Conservation (phyloP, 768 basidiomycete species). For the Boletus barrowsii region DNA sequence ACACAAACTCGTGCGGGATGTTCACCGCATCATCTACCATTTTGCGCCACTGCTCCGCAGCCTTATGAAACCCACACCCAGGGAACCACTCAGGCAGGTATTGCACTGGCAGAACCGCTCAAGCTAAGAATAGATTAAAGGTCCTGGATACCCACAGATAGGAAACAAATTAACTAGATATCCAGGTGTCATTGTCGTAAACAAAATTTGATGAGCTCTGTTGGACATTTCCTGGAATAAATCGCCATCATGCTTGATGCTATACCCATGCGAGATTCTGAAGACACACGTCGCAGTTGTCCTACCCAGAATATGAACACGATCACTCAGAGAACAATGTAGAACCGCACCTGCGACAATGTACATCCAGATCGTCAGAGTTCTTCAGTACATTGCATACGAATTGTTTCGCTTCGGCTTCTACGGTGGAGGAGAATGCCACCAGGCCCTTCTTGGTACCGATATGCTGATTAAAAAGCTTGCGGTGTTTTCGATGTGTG, state of each 20-base stretch:
- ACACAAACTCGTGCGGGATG: background rate
- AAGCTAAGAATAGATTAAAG: background rate
- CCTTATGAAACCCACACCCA: constrained; percentile 7
- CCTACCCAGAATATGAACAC: constrained; percentile 17
- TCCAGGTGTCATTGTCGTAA: background rate
- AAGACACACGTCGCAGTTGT: constrained; percentile 33
- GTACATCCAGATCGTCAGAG: background rate
- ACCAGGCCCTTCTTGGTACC: constrained; percentile 1
- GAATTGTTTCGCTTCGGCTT: constrained; percentile 1
- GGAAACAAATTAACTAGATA: constrained; percentile 8
- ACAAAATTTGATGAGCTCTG: constrained; percentile 10
- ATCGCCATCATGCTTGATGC: constrained; percentile 30
- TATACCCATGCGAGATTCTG: constrained; percentile 34
- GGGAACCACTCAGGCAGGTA: constrained; percentile 17
- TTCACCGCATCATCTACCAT: background rate
- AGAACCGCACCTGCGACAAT: background rate
- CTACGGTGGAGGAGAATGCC: constrained; percentile 1
- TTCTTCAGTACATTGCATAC: background rate
- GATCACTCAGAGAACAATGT: background rate
- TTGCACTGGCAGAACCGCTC: constrained; percentile 1
- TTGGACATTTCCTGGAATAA: constrained; percentile 30
- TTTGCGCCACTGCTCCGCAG: background rate
- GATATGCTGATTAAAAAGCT: background rate
- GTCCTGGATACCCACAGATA: background rate
- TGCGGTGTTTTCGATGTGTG: constrained; percentile 3